Conservation (phyloP, 2,329 filamentous ascomycete species). For the Calonectria pseudoreteaudii region DNA sequence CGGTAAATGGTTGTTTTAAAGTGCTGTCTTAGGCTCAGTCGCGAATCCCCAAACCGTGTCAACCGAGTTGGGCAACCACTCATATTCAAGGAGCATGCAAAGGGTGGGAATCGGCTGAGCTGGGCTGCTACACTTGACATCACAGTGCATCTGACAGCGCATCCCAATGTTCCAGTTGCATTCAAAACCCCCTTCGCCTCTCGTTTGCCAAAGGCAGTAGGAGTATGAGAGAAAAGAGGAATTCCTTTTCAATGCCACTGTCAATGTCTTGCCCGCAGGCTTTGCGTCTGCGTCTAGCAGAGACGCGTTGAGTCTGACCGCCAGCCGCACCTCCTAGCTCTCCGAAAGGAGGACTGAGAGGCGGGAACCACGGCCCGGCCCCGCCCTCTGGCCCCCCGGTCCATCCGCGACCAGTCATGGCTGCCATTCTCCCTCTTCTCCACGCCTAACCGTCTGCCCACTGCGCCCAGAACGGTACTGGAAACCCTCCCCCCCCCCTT, state of each 20-base stretch:
- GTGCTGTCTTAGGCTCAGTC: background rate
- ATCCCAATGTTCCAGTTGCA: conserved; percentile 13
- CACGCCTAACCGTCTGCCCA: background rate
- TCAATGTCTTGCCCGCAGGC: background rate
- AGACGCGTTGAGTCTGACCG: background rate
- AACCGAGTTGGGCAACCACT: background rate
- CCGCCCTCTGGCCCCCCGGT: conserved; percentile 17
- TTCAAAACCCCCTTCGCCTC: background rate
- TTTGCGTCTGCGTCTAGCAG: conserved; percentile 2
- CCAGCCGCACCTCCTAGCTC: conserved; percentile 17
- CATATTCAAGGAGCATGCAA: background rate
- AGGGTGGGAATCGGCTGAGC: background rate
- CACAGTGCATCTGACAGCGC: conserved; percentile 5
- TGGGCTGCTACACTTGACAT: background rate
- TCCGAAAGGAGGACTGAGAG: conserved; percentile 28
- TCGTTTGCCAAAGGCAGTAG: background rate
- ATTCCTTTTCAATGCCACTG: background rate
- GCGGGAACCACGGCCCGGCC: conserved; percentile 43
- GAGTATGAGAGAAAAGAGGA: background rate
- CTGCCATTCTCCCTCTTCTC: conserved; percentile 12
- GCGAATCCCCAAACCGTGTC: background rate
- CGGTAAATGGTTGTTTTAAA: background rate
- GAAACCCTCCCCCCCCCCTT: background rate
- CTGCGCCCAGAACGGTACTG: background rate
- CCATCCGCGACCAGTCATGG: conserved; percentile 32